Conservation (phyloP, 179 eudicot genomes). For the Patellifolia procumbens region DNA sequence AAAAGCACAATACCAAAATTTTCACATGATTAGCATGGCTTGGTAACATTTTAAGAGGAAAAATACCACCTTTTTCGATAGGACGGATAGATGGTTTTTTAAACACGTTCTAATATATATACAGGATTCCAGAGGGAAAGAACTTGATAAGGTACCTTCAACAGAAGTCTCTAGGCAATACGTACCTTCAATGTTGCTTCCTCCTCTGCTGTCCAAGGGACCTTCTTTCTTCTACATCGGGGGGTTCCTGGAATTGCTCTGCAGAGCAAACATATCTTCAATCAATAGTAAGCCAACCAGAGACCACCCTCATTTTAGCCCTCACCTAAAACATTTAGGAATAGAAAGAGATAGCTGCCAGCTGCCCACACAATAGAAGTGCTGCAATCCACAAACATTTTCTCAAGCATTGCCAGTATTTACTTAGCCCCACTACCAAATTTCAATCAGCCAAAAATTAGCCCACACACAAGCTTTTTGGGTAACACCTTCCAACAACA, state of each 20-base stretch:
- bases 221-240: constrained; percentile 43
- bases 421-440: not conserved
- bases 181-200: constrained; percentile 50
- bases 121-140: no score
- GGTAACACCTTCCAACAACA: not conserved
- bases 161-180: not conserved
- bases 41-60: no score
- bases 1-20: no score
- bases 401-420: not conserved
- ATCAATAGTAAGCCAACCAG: not conserved
- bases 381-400: not conserved
- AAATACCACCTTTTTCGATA: no score
- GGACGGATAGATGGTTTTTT: no score
- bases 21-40: no score
- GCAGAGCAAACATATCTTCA: constrained; percentile 21
- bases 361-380: not conserved
- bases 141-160: no score
- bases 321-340: not conserved
- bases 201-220: constrained; percentile 53
- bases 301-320: not conserved
- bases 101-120: no score
- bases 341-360: not conserved
- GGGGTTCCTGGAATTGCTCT: constrained; percentile 39
- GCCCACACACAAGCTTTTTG: not conserved
- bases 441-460: no score